phyloP scores from a whole-genome alignment of 83 land plant genomes.

The Diphasiastrum complanatum region DNA sequence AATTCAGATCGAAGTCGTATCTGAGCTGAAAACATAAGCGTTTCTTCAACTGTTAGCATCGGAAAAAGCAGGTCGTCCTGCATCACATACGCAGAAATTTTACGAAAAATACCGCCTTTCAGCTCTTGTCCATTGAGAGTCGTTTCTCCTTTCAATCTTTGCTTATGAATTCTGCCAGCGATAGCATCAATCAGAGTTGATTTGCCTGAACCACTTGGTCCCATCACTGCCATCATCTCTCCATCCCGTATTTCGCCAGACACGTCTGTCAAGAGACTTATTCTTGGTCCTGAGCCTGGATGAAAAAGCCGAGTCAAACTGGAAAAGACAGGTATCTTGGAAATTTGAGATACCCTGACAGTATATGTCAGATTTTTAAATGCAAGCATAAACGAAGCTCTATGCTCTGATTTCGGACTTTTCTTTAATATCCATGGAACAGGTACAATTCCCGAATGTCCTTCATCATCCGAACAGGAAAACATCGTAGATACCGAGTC shows the following conservation, averaged over 20 bases:
- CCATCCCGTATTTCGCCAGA: slow-evolving; percentile 51
- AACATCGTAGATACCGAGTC: too few relatives aligned
- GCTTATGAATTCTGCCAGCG: slow-evolving; percentile 35
- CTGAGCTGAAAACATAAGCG: slow-evolving; percentile 65
- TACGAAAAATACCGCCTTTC: slow-evolving; percentile 36
- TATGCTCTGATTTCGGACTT: too few relatives aligned
- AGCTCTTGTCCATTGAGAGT: slow-evolving; percentile 36
- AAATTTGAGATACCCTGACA: too few relatives aligned
- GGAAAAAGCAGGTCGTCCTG: slow-evolving; percentile 85
- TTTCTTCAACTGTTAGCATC: slow-evolving; percentile 76
- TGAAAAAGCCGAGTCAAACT: too few relatives aligned
- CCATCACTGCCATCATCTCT: slow-evolving; percentile 85
- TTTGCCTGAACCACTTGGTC: slow-evolving; percentile 96
- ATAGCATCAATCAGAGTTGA: slow-evolving; percentile 67
- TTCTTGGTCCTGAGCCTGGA: too few relatives aligned
- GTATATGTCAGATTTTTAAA: too few relatives aligned
- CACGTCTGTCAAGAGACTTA: slow-evolving; percentile 41
- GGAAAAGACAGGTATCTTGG: too few relatives aligned
- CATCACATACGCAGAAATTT: slow-evolving; percentile 65
- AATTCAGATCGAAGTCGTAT: slow-evolving; percentile 40
- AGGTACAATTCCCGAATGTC: too few relatives aligned
- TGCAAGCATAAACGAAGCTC: too few relatives aligned
- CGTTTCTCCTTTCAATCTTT: slow-evolving; percentile 24
- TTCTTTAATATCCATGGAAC: too few relatives aligned
- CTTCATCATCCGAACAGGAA: too few relatives aligned